phyloP scores from a whole-genome alignment of 805 yeast species.

The Blastobotrys mokoenaii region DNA sequence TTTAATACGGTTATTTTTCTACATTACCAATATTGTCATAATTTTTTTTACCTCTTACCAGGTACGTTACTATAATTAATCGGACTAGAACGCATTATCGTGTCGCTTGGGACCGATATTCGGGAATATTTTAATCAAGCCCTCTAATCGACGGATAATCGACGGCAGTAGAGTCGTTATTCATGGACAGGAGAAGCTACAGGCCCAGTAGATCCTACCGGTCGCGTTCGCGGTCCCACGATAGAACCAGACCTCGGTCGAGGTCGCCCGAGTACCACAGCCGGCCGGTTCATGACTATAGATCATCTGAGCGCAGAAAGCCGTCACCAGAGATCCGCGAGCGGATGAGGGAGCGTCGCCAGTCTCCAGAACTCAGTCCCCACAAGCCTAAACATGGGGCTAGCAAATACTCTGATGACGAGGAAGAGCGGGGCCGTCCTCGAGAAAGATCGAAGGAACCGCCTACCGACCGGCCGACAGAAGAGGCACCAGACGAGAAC shows the following conservation, averaged over 20 bases:
- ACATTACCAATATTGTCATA: too few relatives aligned
- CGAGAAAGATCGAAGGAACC: neutral
- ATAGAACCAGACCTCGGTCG: neutral
- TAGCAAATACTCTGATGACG: neutral
- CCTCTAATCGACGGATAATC: too few relatives aligned
- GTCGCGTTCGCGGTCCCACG: slow-evolving; percentile 2
- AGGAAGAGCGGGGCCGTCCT: neutral
- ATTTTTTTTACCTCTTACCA: too few relatives aligned
- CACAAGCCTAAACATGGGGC: neutral
- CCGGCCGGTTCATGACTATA: neutral
- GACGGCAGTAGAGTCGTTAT: too few relatives aligned
- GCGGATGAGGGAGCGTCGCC: neutral
- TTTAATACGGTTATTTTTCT: too few relatives aligned
- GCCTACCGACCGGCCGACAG: neutral
- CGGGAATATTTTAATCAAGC: too few relatives aligned
- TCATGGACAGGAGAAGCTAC: too few relatives aligned
- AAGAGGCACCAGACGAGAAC: slow-evolving; percentile 6
- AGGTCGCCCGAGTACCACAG: neutral
- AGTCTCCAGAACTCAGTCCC: neutral
- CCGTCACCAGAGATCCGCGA: neutral
- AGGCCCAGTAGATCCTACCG: neutral
- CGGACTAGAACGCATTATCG: too few relatives aligned
- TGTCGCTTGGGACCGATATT: too few relatives aligned
- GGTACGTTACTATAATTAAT: too few relatives aligned
- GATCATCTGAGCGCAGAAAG: neutral